Evolutionary conservation across 352 stramenopile genomes (phyloP), one percentile per base, ranked within the genome.

Genomic region (Phytophthora sansomeana): DNA sequence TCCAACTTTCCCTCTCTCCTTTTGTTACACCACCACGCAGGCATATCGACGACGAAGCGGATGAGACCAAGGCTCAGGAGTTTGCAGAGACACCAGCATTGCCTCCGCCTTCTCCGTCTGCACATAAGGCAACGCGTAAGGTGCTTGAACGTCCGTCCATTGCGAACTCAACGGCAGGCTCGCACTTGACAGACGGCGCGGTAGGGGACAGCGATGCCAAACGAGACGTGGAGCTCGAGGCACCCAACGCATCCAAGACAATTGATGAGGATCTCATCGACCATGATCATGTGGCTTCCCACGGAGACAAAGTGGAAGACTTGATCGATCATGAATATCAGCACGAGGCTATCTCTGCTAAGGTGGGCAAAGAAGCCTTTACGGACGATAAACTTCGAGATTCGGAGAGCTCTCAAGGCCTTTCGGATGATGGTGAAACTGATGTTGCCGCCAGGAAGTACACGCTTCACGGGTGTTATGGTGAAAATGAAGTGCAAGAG

Each of bases 41-140:
- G 14, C 43, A 21, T 8, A 35, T 49, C n/a, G 67, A 85, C 30
- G 69, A 81, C 35, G 63, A 77, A 29, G 75, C 50, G 7, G 76
- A 91, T 42, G 80, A 91, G 48, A 85, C 71, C 9, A 91, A 92
- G 41, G 68, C 75, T 4, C 62, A 80, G 2, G 80, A 87, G 56
- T 85, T 85, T 39, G 67, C 72, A 5, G 63, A 67, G 21, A 87
- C 73, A 0, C 78, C 75, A 10, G 75, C 75, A 8, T 49, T 90
- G 4, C 66, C 80, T 4, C 69, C 80, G 1, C 75, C 80, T 7
- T 81, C 77, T 17, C 69, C 72, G 16, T 89, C 81, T 19, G 78
- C 74, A 1, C 74, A 82, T 24, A 63, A 21, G 13, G 60, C 53
- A 7, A 87, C 69, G 5, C 54, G 79, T 8, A 56, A 76, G 46